Conservation (phyloP, 192 early-diverging fungal species). For the Coemansia sp. region DNA sequence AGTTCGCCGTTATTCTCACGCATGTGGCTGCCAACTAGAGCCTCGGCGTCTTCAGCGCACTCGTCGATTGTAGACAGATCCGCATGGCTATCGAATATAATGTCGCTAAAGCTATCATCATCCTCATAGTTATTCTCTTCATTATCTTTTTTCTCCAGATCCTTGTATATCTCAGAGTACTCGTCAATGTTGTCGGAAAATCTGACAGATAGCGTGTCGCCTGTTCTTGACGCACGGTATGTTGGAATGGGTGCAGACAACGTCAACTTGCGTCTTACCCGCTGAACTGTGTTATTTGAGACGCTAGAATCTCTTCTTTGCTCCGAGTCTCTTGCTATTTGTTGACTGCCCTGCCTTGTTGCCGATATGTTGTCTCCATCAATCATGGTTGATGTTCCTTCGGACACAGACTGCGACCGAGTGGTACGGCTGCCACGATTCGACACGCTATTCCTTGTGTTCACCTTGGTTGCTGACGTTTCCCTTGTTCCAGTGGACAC, state of each 20-base stretch:
- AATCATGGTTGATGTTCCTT: conserved; percentile 31
- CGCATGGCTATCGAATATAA: not conserved
- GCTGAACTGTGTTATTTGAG: not conserved
- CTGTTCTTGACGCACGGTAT: conserved; percentile 18
- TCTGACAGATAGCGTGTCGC: conserved; percentile 12
- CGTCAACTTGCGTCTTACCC: conserved; percentile 37
- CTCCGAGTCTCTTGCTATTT: not conserved
- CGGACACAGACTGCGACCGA: conserved; percentile 11
- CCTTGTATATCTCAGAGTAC: conserved; percentile 8
- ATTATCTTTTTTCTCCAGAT: not conserved
- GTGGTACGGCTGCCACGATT: not conserved
- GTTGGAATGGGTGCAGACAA: conserved; percentile 24
- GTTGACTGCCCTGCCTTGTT: conserved; percentile 6
- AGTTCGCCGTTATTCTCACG: not conserved
- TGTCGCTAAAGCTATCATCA: not conserved
- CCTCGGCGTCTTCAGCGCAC: not conserved
- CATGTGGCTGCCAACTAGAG: not conserved
- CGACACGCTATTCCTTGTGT: not conserved
- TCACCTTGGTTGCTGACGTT: not conserved
- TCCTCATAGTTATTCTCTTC: not conserved
- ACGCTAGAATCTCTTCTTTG: not conserved
- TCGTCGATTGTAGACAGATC: conserved; percentile 1
- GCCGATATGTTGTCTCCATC: conserved; percentile 12
- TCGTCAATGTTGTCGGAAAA: conserved; percentile 23
- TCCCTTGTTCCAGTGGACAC: not conserved